Evolutionary conservation across 2,329 filamentous ascomycete genomes (phyloP), one percentile per base, ranked within the genome.

Genomic region (Myriosclerotinia duriaeana): DNA sequence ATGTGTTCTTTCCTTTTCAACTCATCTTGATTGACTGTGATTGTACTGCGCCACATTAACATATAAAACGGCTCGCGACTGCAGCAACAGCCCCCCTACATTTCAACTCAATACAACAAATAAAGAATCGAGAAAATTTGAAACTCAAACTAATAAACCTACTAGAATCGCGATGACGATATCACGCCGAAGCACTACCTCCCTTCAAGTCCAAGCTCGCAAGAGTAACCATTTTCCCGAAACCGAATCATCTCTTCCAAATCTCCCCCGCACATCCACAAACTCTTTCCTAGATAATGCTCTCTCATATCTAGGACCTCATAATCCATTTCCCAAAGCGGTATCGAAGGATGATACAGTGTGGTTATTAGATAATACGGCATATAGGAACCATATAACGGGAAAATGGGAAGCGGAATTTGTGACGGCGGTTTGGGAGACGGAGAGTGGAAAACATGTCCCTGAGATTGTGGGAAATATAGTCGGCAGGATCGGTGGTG

Each of bases 361-460:
- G 52, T 97, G 94, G 94, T 81, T 97, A 9, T 82, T 97, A 58
- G 93, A 98, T 80, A 97, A 95, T 74, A 94, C 91, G 3, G 93
- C 93, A 5, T 94, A 89, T 76, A 85, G 86, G 68, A 78, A 80
- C 55, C 74, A 79, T 22, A 73, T 77, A 67, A 77, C 78, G 2
- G 79, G 78, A 64, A 77, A 75, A 63, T 97, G 93, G 92, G 83
- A 91, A 74, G 90, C 90, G 36, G 92, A 97, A 75, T 93, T 93
- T 69, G 87, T 96, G 0, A 87, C 90, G 2, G 91, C 90, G 54
- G 91, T 92, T 66, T 96, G 97, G 72, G 86, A 89, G 70, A 87
- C 87, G 73, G 82, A 91, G 72, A 86, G 88, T 6, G 88, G 89
- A 52, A 84, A 85, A 68, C 84, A 87, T 68, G 78, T 93, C 1